Base-by-base conservation (phyloP, 2,329 filamentous ascomycete species). In the Aspergillus quadrilineatus region DNA sequence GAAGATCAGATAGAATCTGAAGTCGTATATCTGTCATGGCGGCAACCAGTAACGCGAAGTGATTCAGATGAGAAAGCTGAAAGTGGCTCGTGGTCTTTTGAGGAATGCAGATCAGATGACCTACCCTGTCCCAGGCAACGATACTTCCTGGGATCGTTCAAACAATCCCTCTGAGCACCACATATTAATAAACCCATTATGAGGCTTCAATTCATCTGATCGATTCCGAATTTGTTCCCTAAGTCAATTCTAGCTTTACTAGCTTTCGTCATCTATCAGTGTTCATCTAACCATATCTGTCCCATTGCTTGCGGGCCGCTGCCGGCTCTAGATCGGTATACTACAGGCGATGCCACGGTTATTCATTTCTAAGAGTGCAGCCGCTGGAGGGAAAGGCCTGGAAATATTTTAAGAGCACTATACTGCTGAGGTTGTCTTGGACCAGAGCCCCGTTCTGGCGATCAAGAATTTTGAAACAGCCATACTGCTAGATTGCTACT, bases 1-100 rank as follows among this genome's bases (percentile, higher is more conserved):
- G 81, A 4, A 84, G 71, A 65, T 84, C 81, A 0, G 81, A 42
- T 5, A 42, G 2, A 4, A 42, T 2, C 9, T 42, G 39, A 7
- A 42, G 8, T n/a, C 39, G 39, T 6, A 14, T 22, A 14, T n/a
- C 5, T 17, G n/a, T 3, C 39, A 42, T 42, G 34, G 34, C n/a
- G n/a, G 10, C 14, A 14, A 10, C 14, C 9, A 1, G 9, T 36
- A 36, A 12, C 4, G 7, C 4, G 34, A 14, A 36, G 1, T 10
- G 34, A 12, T 36, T 8, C 8, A 12, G 10, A 36, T 36, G 4
- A 10, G 34, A 36, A 14, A 36, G 10, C 4, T 8, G 34, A 12
- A 36, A 2, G 30, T 17, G 17, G 17, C 17, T 17, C 1, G 17
- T 17, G 17, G 17, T 17, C 17, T 17, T 17, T 17, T n/a, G 17